Evolutionary conservation across 352 stramenopile species (phyloP).

Genomic region (Peronospora destructor): DNA sequence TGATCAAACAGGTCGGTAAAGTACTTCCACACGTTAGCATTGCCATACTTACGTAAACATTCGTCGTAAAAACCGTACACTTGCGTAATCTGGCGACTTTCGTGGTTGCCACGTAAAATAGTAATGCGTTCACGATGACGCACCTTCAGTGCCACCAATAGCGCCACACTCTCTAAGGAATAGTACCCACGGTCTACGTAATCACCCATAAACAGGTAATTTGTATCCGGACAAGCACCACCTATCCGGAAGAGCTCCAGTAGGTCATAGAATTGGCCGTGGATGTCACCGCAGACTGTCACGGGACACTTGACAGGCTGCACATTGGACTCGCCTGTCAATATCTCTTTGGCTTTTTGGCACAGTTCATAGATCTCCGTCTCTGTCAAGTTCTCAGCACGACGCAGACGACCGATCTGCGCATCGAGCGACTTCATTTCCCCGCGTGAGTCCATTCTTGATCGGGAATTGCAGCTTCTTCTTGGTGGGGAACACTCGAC

Average conservation of each 20-base stretch:
- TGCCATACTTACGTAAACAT: constrained; percentile 93
- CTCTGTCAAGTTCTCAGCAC: constrained; percentile 85
- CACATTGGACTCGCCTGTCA: constrained; percentile 79
- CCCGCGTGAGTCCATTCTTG: constrained; percentile 41
- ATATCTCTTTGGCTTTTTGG: constrained; percentile 86
- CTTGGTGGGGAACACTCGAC: constrained; percentile 19
- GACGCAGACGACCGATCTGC: constrained; percentile 77
- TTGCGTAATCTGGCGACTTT: constrained; percentile 73
- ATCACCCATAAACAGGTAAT: constrained; percentile 89
- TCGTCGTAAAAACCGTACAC: constrained; percentile 84
- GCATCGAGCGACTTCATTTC: constrained; percentile 84
- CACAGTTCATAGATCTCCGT: constrained; percentile 87
- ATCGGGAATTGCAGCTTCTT: not conserved
- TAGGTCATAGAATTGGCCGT: constrained; percentile 87
- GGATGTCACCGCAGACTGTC: constrained; percentile 85
- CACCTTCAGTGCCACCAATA: constrained; percentile 82
- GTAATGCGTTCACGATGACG: constrained; percentile 82
- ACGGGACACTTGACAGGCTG: constrained; percentile 81
- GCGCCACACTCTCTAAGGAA: constrained; percentile 75
- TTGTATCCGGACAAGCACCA: constrained; percentile 79
- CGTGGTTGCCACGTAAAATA: constrained; percentile 78
- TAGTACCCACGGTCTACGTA: constrained; percentile 88
- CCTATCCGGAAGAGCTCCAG: constrained; percentile 87
- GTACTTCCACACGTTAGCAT: constrained; percentile 88
- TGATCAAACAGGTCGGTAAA: constrained; percentile 88